phyloP scores from a whole-genome alignment of 1,284 basidiomycete species.

The Pascua guehoae region DNA sequence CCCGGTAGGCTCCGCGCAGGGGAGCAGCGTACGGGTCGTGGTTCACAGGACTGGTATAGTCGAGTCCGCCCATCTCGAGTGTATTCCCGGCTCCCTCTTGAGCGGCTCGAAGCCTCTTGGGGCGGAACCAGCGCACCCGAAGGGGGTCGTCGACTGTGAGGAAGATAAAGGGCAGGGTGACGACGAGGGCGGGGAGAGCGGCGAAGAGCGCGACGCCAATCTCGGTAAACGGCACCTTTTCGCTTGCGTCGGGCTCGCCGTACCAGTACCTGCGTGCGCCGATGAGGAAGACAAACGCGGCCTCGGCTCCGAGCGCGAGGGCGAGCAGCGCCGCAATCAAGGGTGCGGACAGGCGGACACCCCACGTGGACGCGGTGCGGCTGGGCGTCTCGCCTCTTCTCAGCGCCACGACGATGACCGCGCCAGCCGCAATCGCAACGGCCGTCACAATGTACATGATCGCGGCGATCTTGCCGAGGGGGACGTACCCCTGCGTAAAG shows the following conservation, averaged over 20 bases:
- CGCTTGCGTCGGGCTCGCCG: too few relatives aligned
- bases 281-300: neutral
- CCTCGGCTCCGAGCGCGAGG: neutral
- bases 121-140: neutral
- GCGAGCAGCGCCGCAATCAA: neutral
- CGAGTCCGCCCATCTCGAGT: too few relatives aligned
- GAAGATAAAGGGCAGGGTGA: neutral
- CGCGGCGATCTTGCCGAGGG: neutral
- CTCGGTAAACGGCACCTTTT: neutral
- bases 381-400: neutral
- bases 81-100: too few relatives aligned
- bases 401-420: neutral
- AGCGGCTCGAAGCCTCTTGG: too few relatives aligned
- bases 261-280: neutral
- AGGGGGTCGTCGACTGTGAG: neutral
- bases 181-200: neutral
- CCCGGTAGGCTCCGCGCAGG: too few relatives aligned
- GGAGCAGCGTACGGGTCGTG: too few relatives aligned
- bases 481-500: constrained; percentile 1
- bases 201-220: neutral
- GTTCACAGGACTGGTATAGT: too few relatives aligned
- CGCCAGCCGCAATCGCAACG: neutral
- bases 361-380: too few relatives aligned
- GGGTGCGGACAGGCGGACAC: neutral
- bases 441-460: neutral